Percentiles rank a stretch among this genome's conserved stretches.
Conservation (phyloP, 345 rosid species). For the Limnanthes douglasii region DNA sequence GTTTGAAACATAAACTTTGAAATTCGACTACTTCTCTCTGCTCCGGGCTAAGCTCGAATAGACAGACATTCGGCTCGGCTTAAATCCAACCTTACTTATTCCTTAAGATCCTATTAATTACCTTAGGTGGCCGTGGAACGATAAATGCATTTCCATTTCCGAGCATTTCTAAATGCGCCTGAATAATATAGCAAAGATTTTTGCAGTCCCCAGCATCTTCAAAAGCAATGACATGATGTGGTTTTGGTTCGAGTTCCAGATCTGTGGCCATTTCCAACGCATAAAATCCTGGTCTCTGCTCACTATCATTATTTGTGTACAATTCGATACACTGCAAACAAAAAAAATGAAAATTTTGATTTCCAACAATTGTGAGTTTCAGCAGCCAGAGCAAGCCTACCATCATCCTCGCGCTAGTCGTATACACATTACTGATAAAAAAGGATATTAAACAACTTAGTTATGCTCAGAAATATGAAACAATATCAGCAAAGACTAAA, state of each 20-base stretch:
- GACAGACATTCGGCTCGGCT: too few species aligned
- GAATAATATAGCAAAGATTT: slow-evolving; percentile 66
- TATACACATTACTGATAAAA: too few species aligned
- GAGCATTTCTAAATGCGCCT: slow-evolving; percentile 76
- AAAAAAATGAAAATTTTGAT: neutral
- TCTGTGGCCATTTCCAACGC: slow-evolving; percentile 83
- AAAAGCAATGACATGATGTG: slow-evolving; percentile 71
- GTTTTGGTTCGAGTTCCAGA: slow-evolving; percentile 85
- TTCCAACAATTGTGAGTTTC: neutral
- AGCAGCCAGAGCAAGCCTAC: neutral
- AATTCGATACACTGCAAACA: slow-evolving; percentile 71
- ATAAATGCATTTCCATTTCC: slow-evolving; percentile 64
- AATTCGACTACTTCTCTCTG: too few species aligned
- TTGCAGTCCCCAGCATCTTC: slow-evolving; percentile 61
- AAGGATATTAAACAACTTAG: too few species aligned
- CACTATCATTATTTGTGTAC: slow-evolving; percentile 41
- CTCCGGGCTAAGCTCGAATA: too few species aligned
- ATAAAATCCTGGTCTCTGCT: slow-evolving; percentile 68
- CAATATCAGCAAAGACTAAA: too few species aligned
- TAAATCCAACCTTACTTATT: too few species aligned
- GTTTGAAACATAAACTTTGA: too few species aligned
- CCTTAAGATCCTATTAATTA: slow-evolving; percentile 11
- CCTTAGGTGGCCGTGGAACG: slow-evolving; percentile 82
- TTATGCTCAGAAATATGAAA: too few species aligned
- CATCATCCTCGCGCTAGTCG: too few species aligned